These are phyloP conservation scores for Irineochytrium annulatum DNA, from an alignment of 192 early-diverging fungal genomes.

Conservation along the genomic window DNA sequence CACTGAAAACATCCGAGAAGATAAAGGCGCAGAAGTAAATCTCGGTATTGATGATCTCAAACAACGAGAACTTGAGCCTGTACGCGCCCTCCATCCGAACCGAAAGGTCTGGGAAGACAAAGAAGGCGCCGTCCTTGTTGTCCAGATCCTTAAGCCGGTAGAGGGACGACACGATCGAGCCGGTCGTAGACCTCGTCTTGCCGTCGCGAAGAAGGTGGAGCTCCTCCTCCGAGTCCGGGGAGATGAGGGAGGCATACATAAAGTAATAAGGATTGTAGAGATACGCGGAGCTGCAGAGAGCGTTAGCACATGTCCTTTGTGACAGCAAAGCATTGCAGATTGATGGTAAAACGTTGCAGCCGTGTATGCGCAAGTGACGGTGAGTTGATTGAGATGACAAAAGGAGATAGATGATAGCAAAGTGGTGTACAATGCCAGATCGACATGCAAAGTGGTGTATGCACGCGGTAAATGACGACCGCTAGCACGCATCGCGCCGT, in stretches of 20 bases:
- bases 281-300: slow-evolving; percentile 14
- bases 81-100: slow-evolving; percentile 86
- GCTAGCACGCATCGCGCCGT: too few relatives aligned
- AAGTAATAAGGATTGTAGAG: slow-evolving; percentile 88
- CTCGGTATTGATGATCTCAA: slow-evolving; percentile 77
- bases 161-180: slow-evolving; percentile 88
- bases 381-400: too few relatives aligned
- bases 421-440: too few relatives aligned
- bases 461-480: too few relatives aligned
- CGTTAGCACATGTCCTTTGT: neutral
- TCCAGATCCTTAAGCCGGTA: slow-evolving; percentile 87
- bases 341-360: too few relatives aligned
- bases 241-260: slow-evolving; percentile 91
- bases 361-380: too few relatives aligned
- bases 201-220: slow-evolving; percentile 84
- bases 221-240: slow-evolving; percentile 76
- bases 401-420: too few relatives aligned
- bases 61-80: slow-evolving; percentile 72
- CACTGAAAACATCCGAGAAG: slow-evolving; percentile 74
- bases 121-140: slow-evolving; percentile 86
- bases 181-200: slow-evolving; percentile 86
- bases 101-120: slow-evolving; percentile 94
- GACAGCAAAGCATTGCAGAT: too few relatives aligned
- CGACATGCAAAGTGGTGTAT: too few relatives aligned
- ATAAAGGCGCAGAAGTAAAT: slow-evolving; percentile 89